A percentile compares a stretch with the other conserved stretches of the same genome.
Evolutionary conservation across 257 asterid genomes (phyloP).

Genomic region (Solanum rostratum): DNA sequence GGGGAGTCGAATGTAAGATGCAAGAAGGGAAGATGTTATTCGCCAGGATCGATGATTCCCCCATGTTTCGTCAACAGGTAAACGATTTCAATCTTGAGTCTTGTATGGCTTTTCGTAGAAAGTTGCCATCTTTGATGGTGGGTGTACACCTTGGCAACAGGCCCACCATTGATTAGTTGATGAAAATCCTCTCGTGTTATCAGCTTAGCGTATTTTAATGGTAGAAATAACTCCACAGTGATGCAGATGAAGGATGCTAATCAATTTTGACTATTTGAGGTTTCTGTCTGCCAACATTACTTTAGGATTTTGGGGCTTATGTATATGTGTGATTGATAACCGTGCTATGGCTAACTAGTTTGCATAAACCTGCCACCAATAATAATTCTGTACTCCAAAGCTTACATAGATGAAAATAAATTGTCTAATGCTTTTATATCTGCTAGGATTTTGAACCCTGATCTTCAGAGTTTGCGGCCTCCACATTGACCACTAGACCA

Average conservation of each 20-base stretch:
- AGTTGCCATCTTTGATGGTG: not conserved
- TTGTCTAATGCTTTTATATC: not conserved
- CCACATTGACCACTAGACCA: not conserved
- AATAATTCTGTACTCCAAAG: not conserved
- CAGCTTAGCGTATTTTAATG: not conserved
- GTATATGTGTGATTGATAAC: not conserved
- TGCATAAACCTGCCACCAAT: not conserved
- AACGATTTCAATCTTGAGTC: not conserved
- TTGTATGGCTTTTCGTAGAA: not conserved
- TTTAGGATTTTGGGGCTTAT: not conserved
- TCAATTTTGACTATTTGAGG: not conserved
- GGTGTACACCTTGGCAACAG: too few relatives aligned
- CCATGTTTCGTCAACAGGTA: conserved; percentile 99
- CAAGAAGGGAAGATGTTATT: conserved; percentile 58
- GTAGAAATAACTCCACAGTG: not conserved
- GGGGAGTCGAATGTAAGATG: conserved; percentile 13
- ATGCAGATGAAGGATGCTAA: not conserved
- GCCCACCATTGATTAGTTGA: not conserved
- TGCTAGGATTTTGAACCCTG: not conserved
- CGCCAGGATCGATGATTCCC: conserved; percentile 83
- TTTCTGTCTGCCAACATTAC: not conserved
- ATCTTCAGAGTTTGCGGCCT: not conserved
- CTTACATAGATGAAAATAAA: not conserved
- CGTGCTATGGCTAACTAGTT: not conserved
- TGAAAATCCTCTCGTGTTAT: not conserved